Evolutionary conservation across 2,329 filamentous ascomycete genomes (phyloP).

Genomic region (Sclerotinia borealis): DNA sequence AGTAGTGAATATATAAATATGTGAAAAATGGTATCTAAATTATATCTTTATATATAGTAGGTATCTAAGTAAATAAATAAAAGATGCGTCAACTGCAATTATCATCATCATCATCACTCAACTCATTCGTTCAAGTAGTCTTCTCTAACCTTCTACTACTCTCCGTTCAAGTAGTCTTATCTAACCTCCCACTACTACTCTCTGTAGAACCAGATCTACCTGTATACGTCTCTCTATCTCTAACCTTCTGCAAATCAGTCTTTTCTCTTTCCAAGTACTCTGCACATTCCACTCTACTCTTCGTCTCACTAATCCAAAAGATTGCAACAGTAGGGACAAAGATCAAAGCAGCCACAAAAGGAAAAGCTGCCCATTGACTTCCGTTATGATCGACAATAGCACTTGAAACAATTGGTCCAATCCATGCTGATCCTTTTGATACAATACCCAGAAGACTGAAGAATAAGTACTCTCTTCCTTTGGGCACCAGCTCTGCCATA

Average conservation of each 20-base stretch:
- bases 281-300: constrained; percentile 29
- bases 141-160: not conserved
- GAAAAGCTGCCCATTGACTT: constrained; percentile 29
- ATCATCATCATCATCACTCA: not conserved
- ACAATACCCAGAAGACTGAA: constrained; percentile 32
- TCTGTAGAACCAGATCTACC: not conserved
- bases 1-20: too few relatives aligned
- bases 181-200: not conserved
- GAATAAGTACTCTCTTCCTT: constrained; percentile 31
- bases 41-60: not conserved
- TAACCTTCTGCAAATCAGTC: constrained; percentile 22
- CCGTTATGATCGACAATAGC: constrained; percentile 29
- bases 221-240: not conserved
- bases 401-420: constrained; percentile 30
- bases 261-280: constrained; percentile 28
- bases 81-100: not conserved
- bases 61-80: not conserved
- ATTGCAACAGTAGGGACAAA: constrained; percentile 29
- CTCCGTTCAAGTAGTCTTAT: too few relatives aligned
- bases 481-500: constrained; percentile 30
- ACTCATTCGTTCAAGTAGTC: not conserved
- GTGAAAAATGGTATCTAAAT: not conserved
- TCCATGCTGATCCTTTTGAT: constrained; percentile 30
- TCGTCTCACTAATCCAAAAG: constrained; percentile 29
- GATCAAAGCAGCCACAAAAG: constrained; percentile 28